These are phyloP conservation scores for Pelargonium nanum DNA, from an alignment of 345 rosid species.

Conservation along the genomic window DNA sequence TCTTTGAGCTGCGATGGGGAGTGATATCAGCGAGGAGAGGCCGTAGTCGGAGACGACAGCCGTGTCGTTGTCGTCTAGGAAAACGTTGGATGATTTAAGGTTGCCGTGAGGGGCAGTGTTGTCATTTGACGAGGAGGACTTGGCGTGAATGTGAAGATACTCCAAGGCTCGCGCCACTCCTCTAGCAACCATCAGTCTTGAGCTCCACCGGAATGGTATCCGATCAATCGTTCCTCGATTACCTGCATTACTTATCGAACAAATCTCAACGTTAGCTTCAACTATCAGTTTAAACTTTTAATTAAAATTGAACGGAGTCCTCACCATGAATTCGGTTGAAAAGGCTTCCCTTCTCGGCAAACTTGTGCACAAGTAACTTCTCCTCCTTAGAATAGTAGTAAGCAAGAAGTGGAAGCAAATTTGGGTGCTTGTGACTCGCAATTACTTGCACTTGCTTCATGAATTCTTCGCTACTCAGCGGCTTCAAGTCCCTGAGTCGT, in stretches of 20 bases:
- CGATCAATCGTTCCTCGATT: constrained; percentile 25
- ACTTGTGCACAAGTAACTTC: constrained; percentile 39
- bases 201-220: constrained; percentile 36
- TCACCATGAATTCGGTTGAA: constrained; percentile 44
- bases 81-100: constrained; percentile 49
- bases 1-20: constrained; percentile 28
- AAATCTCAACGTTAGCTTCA: neutral
- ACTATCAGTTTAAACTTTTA: neutral
- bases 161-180: constrained; percentile 39
- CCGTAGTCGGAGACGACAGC: constrained; percentile 42
- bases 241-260: constrained; percentile 17
- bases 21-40: constrained; percentile 29
- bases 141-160: constrained; percentile 32
- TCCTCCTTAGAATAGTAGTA: constrained; percentile 59
- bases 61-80: constrained; percentile 25
- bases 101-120: constrained; percentile 38
- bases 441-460: constrained; percentile 21
- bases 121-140: neutral
- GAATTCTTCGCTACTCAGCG: constrained; percentile 33
- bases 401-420: constrained; percentile 54
- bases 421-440: constrained; percentile 30
- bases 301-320: neutral
- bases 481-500: constrained; percentile 34
- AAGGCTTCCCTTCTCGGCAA: constrained; percentile 37
- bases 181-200: constrained; percentile 35